These are phyloP conservation scores for Solanum phureja DNA, from an alignment of 257 asterid species.

Conservation along the genomic window DNA sequence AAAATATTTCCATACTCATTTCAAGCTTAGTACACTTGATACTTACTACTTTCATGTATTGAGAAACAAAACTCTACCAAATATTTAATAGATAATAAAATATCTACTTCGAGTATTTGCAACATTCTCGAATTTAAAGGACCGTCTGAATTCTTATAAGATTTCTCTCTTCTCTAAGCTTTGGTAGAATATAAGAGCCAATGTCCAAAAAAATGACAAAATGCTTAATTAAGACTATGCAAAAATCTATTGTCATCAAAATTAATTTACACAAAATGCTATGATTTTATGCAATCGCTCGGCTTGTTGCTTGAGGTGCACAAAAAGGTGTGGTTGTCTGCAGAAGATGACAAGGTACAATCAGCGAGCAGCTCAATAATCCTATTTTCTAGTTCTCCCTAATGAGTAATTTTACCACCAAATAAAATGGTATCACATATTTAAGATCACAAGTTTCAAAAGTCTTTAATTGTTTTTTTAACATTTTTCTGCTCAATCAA, in stretches of 20 bases:
- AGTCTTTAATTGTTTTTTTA: too few relatives aligned
- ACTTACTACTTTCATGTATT: not conserved
- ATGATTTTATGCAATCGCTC: not conserved
- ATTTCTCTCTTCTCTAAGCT: not conserved
- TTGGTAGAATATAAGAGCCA: not conserved
- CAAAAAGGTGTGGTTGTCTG: not conserved
- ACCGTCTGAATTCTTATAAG: not conserved
- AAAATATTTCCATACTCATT: not conserved
- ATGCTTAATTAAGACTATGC: not conserved
- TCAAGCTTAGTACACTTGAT: not conserved
- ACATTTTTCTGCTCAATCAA: not conserved
- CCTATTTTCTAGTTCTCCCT: not conserved
- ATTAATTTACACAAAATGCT: not conserved
- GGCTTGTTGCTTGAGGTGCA: not conserved
- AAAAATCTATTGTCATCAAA: not conserved
- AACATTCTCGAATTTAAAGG: not conserved
- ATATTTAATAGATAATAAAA: not conserved
- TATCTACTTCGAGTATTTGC: not conserved
- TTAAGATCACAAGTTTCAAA: not conserved
- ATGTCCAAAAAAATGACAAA: not conserved
- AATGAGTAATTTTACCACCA: too few relatives aligned
- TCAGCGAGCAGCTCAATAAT: not conserved
- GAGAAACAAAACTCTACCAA: not conserved
- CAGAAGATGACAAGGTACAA: not conserved
- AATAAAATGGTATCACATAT: too few relatives aligned